Evolutionary conservation across 257 asterid genomes (phyloP).

Genomic region (Cruciata laevipes): DNA sequence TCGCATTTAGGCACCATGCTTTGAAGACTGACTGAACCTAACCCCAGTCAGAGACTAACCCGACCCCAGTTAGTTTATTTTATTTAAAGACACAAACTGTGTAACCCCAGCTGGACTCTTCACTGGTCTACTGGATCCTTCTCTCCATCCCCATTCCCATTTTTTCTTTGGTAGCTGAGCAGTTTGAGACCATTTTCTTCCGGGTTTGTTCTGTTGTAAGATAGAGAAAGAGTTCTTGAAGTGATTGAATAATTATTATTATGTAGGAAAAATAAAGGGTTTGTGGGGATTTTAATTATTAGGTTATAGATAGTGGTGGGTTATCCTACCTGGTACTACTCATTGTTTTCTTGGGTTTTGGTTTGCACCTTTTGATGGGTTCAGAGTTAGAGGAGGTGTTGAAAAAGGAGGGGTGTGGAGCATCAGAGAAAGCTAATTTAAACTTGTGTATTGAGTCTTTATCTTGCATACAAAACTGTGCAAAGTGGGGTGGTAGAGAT

Average conservation of each 20-base stretch:
- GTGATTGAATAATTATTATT: conserved; percentile 35
- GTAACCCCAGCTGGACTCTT: conserved; percentile 36
- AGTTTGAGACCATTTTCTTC: conserved; percentile 19
- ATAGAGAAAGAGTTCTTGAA: conserved; percentile 13
- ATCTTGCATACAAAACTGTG: conserved; percentile 52
- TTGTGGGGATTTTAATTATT: conserved; percentile 5
- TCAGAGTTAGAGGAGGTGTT: conserved; percentile 36
- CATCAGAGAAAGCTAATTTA: conserved; percentile 33
- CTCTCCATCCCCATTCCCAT: conserved; percentile 9
- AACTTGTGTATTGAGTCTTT: conserved; percentile 25
- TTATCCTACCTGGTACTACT: conserved; percentile 20
- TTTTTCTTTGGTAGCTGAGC: conserved; percentile 42
- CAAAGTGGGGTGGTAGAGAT: conserved; percentile 43
- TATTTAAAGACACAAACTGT: conserved; percentile 54
- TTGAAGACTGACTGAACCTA: conserved; percentile 18
- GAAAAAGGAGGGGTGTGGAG: conserved; percentile 39
- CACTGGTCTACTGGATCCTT: conserved; percentile 16
- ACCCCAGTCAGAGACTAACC: conserved; percentile 56
- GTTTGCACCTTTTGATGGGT: conserved; percentile 36
- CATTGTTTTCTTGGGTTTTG: conserved; percentile 4
- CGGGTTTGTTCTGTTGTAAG: not conserved
- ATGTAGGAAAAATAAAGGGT: conserved; percentile 24
- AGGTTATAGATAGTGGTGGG: conserved; percentile 2
- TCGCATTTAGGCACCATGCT: conserved; percentile 10
- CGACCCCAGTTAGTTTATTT: conserved; percentile 46